Evolutionary conservation across 371 early-diverging fungal species (phyloP).

Genomic region (Mortierella sp.): DNA sequence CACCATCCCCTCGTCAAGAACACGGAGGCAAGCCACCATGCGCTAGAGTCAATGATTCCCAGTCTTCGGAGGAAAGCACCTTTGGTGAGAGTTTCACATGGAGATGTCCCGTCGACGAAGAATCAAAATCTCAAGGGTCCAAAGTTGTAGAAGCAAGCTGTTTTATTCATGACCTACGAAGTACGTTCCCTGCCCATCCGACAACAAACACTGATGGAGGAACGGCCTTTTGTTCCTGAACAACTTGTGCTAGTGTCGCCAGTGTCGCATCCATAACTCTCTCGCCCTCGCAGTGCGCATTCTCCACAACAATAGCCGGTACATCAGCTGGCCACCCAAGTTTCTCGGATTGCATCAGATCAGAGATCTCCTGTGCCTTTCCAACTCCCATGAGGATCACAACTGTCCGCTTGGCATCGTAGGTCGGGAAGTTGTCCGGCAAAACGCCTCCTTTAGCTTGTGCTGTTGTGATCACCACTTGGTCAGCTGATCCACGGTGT

Average conservation of each 20-base stretch:
- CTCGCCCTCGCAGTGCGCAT: constrained; percentile 72
- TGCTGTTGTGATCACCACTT: constrained; percentile 85
- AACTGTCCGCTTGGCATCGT: constrained; percentile 71
- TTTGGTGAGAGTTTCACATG: no score
- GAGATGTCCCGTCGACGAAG: no score
- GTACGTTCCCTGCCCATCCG: constrained; percentile 57
- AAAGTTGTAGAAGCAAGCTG: no score
- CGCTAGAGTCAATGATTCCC: constrained; percentile 76
- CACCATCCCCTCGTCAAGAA: no score
- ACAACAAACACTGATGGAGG: constrained; percentile 80
- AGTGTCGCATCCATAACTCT: constrained; percentile 69
- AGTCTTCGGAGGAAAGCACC: constrained; percentile 82
- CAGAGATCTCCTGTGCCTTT: constrained; percentile 67
- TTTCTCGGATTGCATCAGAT: constrained; percentile 60
- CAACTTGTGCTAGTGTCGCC: constrained; percentile 58
- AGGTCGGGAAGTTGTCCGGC: constrained; percentile 76
- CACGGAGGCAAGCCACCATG: no score
- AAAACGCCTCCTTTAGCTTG: constrained; percentile 76
- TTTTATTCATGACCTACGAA: constrained; percentile 9
- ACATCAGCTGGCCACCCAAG: constrained; percentile 67
- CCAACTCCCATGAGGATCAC: constrained; percentile 89
- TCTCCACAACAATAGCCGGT: constrained; percentile 78
- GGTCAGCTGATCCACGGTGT: constrained; percentile 82
- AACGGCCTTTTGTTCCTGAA: constrained; percentile 63
- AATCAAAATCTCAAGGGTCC: no score